Evolutionary conservation across 2,329 filamentous ascomycete species (phyloP), one percentile per base, ranked within the genome.

Genomic region (Gnomoniopsis smithogilvyi): DNA sequence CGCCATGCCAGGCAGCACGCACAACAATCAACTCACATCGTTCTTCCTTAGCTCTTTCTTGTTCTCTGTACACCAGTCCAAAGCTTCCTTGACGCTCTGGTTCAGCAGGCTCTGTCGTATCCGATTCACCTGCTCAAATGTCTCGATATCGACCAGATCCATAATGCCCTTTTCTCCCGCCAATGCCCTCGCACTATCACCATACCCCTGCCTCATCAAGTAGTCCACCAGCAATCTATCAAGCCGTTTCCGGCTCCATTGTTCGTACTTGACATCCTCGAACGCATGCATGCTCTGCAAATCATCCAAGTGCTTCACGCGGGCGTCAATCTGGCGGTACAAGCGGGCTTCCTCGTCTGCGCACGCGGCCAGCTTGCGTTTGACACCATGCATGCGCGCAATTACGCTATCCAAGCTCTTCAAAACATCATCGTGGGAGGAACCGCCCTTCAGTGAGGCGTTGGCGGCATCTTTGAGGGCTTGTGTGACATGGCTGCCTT

Each of bases 171-270:
- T 89, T 72, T 92, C 90, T 58, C 80, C 76, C 1, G 93, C 91
- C 54, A 99, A 77, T 61, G 87, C 83, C 51, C 79, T 81, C 2
- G 95, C 95, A 66, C 87, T 95, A 22, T 89, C 84, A 19, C 84
- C 84, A 69, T 94, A 96, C 3, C 94, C 94, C 62, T 88, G 87
- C 10, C 95, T 84, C 51, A 98, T 77, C 65, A 99, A 81, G 73
- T 97, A 96, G 70, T 99, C 95, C n/a, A 96, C 90, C 51, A 99
- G 76, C 59, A 98, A 76, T 19, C 95, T 81, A 73, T 96, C 90
- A 48, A 99, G 79, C 22, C 95, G 81, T 43, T 85, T 85, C 56
- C 91, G 85, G 62, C 89, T 91, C 95, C 95, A 99, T 59, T 84
- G 80, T 69, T 98, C 94, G 75, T 98, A 99, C 69, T 92, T 92